Evolutionary conservation across 768 basidiomycete genomes (phyloP).

Genomic region (Chalciporus pseudorubinellus): DNA sequence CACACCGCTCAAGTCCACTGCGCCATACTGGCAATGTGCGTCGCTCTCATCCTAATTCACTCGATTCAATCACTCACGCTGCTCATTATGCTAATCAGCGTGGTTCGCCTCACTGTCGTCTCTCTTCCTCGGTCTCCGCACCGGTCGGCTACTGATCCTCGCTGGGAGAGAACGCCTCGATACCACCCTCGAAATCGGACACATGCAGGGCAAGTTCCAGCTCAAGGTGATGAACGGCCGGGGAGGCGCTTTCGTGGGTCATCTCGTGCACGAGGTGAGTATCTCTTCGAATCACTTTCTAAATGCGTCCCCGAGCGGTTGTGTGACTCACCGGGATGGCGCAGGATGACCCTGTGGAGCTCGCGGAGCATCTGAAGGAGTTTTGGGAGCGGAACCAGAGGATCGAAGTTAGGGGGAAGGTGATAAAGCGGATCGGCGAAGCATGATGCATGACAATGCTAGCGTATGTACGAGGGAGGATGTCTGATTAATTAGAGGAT

Average conservation of each 20-base stretch:
- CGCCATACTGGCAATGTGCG: constrained; percentile 87
- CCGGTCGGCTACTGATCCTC: constrained; percentile 84
- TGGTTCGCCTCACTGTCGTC: constrained; percentile 87
- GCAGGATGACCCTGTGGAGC: constrained; percentile 80
- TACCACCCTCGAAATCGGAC: constrained; percentile 90
- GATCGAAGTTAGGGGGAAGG: constrained; percentile 50
- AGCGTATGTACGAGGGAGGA: too few relatives aligned
- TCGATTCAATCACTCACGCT: not conserved
- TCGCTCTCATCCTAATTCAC: not conserved
- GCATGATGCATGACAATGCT: constrained; percentile 22
- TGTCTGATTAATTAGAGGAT: too few relatives aligned
- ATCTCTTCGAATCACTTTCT: not conserved
- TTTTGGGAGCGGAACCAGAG: constrained; percentile 92
- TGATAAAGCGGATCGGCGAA: constrained; percentile 56
- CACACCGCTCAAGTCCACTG: constrained; percentile 78
- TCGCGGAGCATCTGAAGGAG: constrained; percentile 79
- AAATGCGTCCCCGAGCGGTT: not conserved
- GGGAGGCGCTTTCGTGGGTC: constrained; percentile 63
- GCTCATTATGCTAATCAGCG: constrained; percentile 42
- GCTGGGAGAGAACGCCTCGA: constrained; percentile 94
- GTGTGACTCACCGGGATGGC: not conserved
- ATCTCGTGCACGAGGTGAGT: constrained; percentile 90
- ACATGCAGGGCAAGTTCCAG: constrained; percentile 97
- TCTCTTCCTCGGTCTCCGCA: constrained; percentile 72
- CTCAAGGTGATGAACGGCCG: constrained; percentile 68